These are phyloP conservation scores for Eurotiales sp. DNA, from an alignment of 2,329 filamentous ascomycete species.

Conservation along the genomic window DNA sequence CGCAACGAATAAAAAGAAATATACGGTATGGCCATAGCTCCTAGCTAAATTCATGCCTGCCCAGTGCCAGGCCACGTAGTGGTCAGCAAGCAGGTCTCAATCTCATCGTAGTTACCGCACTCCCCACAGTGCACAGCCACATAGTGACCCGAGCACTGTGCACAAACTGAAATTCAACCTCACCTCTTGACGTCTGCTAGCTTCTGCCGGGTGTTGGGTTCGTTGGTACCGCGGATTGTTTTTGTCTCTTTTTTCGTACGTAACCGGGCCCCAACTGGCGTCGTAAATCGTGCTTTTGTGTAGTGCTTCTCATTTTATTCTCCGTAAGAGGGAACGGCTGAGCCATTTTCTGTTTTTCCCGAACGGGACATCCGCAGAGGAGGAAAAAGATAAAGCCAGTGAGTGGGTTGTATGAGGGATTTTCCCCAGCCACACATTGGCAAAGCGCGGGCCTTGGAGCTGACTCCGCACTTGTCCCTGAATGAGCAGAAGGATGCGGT, in stretches of 20 bases:
- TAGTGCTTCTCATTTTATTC: not conserved
- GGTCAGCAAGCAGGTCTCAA: no score
- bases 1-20: no score
- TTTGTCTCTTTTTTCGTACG: no score
- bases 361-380: not conserved
- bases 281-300: no score
- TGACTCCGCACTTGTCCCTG: no score
- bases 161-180: slow-evolving; percentile 15
- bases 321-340: slow-evolving; percentile 2
- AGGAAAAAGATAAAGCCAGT: not conserved
- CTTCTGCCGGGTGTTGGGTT: no score
- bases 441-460: not conserved
- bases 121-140: slow-evolving; percentile 14
- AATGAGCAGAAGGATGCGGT: no score
- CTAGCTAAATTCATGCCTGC: no score
- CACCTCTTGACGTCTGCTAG: not conserved
- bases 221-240: no score
- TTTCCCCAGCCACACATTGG: slow-evolving; percentile 17
- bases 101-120: no score
- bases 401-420: slow-evolving; percentile 19
- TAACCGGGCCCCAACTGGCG: not conserved
- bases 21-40: no score
- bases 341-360: not conserved
- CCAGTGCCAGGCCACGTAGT: no score
- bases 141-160: slow-evolving; percentile 15